A percentile compares a stretch with the other conserved stretches of the same genome.
Conservation (phyloP, 768 basidiomycete species). For the Chlorophyllum brunneum region DNA sequence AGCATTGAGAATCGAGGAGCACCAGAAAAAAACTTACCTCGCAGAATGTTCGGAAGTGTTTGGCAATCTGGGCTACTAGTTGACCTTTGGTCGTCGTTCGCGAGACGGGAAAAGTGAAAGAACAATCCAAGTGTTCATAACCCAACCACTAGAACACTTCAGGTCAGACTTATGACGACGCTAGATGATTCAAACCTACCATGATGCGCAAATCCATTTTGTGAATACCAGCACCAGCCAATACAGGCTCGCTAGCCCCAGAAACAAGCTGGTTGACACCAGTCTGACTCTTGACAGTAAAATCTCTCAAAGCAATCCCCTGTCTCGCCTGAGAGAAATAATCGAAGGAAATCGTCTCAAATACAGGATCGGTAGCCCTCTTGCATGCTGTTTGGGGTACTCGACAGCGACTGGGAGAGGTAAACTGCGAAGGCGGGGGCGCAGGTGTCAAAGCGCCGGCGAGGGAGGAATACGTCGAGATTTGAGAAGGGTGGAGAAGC, state of each 20-base stretch:
- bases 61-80: slow-evolving; percentile 6
- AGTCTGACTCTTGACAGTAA: slow-evolving; percentile 1
- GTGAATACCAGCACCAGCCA: neutral
- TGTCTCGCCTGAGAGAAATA: slow-evolving; percentile 12
- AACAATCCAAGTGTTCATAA: slow-evolving; percentile 14
- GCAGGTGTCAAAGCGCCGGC: slow-evolving; percentile 12
- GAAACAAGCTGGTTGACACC: slow-evolving; percentile 10
- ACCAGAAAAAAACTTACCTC: slow-evolving; percentile 23
- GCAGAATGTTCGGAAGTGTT: slow-evolving; percentile 27
- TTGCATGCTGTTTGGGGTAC: slow-evolving; percentile 12
- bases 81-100: slow-evolving; percentile 11
- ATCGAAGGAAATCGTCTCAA: slow-evolving; percentile 12
- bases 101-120: slow-evolving; percentile 5
- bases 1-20: slow-evolving; percentile 22
- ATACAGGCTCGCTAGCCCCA: slow-evolving; percentile 12
- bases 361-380: neutral
- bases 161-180: neutral
- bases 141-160: slow-evolving; percentile 12
- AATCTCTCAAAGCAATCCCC: slow-evolving; percentile 13
- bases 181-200: neutral
- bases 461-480: slow-evolving; percentile 11
- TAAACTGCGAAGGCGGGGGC: slow-evolving; percentile 1
- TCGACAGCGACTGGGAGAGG: slow-evolving; percentile 5
- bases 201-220: slow-evolving; percentile 12
- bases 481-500: slow-evolving; percentile 11